Base-by-base conservation (phyloP, 768 basidiomycete species). In the Cubamyces lactineus region DNA sequence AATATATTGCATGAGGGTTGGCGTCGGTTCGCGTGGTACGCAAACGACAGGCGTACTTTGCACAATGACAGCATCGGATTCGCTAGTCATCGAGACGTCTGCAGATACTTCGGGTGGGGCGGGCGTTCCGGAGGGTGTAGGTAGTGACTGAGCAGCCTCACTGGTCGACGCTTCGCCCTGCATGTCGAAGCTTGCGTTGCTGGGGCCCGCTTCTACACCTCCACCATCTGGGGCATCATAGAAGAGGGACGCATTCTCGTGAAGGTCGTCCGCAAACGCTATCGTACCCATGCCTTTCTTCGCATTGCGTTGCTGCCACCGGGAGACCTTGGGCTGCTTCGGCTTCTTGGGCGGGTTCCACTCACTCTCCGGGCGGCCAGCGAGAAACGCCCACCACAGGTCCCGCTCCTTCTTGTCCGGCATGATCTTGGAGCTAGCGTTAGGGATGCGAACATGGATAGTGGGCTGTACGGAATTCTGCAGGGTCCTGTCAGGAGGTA, bases 361-460 rank as follows among this genome's bases (percentile, higher is more conserved):
- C 43, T 82, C 84, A 34, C 80, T 78, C 69, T 85, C 83, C n/a
- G 89, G 86, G 65, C 78, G 78, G 38, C 91, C 92, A 47, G 84
- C 77, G 5, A 94, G 74, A 65, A 86, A 94, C 16, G 82, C 80
- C 92, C 92, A 93, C 92, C 92, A 94, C 17, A 78, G 73, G 64
- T 91, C 88, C 57, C 92, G 80, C 61, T 90, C 85, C 69, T 82
- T 86, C 70, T 81, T 87, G 52, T 89, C 86, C 24, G 91, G 91
- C 62, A 91, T 81, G 43, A 80, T 59, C 63, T 75, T 81, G 16
- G 62, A 72, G 38, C 47, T 62, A 68, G 57, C 72, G 68, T 49
- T 71, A 64, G 57, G 74, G 61, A 53, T 69, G 64, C 77, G 75
- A 46, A 84, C 78, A 65, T 79, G 74, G 40, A 83, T 82, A 2